These are phyloP conservation scores for Coelastrella sp. DNA, from an alignment of 139 green algal species.

Conservation along the genomic window DNA sequence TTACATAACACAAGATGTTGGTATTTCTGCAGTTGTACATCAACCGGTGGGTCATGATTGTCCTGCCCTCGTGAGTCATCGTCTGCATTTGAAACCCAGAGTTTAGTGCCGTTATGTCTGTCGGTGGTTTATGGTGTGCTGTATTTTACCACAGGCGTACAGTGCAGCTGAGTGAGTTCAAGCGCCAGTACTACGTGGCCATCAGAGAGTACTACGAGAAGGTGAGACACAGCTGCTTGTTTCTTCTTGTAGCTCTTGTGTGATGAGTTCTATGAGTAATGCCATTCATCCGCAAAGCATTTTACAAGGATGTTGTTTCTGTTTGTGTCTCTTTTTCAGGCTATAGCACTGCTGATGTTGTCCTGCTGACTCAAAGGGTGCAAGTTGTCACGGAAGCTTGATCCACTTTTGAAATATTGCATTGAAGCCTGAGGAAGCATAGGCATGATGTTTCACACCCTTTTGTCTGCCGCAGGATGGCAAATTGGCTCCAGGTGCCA, in stretches of 20 bases:
- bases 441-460: background rate
- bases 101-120: no score
- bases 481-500: slow-evolving; percentile 65
- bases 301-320: no score
- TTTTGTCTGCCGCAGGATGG: slow-evolving; percentile 54
- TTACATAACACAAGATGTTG: no score
- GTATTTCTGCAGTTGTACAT: no score
- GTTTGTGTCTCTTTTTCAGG: no score
- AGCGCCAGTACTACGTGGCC: slow-evolving; percentile 56
- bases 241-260: background rate
- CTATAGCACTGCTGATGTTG: no score
- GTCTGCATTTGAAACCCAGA: no score
- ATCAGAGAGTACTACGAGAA: slow-evolving; percentile 77
- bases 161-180: slow-evolving; percentile 63
- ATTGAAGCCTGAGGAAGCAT: background rate
- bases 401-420: background rate
- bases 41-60: no score
- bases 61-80: no score
- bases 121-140: background rate
- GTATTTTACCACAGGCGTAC: slow-evolving; percentile 31
- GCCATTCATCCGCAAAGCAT: background rate
- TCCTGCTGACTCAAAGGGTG: no score
- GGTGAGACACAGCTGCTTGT: slow-evolving; percentile 9
- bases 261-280: background rate
- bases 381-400: no score